Evolutionary conservation across 2,329 filamentous ascomycete species (phyloP).

Genomic region (Fusarium sp.): DNA sequence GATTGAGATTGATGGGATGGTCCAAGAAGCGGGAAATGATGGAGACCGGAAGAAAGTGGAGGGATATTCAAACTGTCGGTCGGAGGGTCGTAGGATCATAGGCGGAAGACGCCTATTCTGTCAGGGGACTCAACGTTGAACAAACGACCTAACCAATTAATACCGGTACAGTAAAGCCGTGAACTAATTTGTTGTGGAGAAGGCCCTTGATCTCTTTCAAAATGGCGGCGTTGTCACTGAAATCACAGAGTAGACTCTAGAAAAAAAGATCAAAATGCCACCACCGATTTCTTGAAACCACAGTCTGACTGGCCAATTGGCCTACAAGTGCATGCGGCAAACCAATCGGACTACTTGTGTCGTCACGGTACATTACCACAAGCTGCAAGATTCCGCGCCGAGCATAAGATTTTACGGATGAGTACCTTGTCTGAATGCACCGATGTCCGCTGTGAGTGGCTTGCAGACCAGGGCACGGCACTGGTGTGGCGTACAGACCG

Average conservation of each 20-base stretch:
- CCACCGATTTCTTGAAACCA: background rate
- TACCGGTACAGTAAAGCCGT: constrained; percentile 8
- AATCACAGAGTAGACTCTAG: background rate
- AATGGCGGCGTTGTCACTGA: constrained; percentile 15
- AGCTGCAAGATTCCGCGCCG: constrained; percentile 1
- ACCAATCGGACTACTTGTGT: constrained; percentile 11
- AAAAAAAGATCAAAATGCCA: background rate
- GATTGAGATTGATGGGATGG: constrained; percentile 18
- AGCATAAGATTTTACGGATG: constrained; percentile 4
- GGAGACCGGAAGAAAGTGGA: constrained; percentile 33
- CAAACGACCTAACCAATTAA: background rate
- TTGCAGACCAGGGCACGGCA: background rate
- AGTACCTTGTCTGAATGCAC: background rate
- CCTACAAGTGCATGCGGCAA: background rate
- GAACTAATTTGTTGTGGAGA: constrained; percentile 4
- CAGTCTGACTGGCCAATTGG: constrained; percentile 22
- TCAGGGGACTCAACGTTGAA: background rate
- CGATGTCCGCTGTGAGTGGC: constrained; percentile 15
- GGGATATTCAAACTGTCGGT: constrained; percentile 32
- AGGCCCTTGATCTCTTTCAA: background rate
- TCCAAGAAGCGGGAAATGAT: constrained; percentile 29
- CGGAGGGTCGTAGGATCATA: constrained; percentile 11
- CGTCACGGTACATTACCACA: background rate
- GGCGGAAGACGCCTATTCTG: background rate
- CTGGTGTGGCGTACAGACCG: constrained; percentile 30